Conservation (phyloP, 257 asterid genomes). For the Gentiana macrophylla region DNA sequence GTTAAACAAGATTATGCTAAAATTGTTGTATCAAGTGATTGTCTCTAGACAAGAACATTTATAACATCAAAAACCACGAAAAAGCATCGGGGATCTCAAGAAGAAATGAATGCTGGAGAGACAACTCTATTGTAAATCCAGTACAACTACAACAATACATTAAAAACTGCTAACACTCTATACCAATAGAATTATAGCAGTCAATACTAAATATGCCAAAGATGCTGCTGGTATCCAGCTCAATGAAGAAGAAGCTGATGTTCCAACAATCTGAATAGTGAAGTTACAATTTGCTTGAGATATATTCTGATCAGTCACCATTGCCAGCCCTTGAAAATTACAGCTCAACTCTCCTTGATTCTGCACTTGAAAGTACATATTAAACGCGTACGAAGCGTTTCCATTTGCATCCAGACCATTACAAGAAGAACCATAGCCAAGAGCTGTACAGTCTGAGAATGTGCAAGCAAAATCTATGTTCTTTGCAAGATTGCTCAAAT, state of each 20-base stretch:
- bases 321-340: constrained; percentile 30
- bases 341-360: constrained; percentile 28
- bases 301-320: constrained; percentile 25
- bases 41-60: too few relatives aligned
- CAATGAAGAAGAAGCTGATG: constrained; percentile 16
- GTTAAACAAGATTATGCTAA: too few relatives aligned
- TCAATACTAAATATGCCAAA: constrained; percentile 6
- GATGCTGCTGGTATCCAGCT: constrained; percentile 14
- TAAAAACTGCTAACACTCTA: constrained; percentile 6
- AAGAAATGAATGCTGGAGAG: too few relatives aligned
- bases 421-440: constrained; percentile 37
- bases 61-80: too few relatives aligned
- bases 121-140: too few relatives aligned
- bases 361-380: constrained; percentile 28
- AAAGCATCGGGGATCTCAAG: too few relatives aligned
- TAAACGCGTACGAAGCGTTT: constrained; percentile 34
- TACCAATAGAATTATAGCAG: constrained; percentile 7
- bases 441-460: constrained; percentile 29
- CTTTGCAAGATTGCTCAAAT: constrained; percentile 26
- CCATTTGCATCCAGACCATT: constrained; percentile 25
- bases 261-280: constrained; percentile 21
- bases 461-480: constrained; percentile 31
- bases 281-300: constrained; percentile 34
- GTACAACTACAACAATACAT: neutral
- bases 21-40: too few relatives aligned